Base-by-base conservation (phyloP, 441 rosid genomes). In the Bocquillonia castaneifolia region DNA sequence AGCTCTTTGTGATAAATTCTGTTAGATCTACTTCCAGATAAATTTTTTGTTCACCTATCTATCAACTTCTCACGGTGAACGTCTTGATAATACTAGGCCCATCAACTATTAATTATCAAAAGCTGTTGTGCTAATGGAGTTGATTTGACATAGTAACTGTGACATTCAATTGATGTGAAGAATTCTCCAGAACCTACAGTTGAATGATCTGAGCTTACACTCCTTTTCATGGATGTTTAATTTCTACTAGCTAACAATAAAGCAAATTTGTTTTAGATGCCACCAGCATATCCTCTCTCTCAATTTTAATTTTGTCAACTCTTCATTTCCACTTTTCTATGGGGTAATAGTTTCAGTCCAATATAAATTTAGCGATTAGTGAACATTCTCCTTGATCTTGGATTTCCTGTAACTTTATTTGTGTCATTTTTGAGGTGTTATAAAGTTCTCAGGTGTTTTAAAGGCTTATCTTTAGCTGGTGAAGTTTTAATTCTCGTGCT, bases 281-380 rank as follows among this genome's bases (percentile, higher is more conserved):
- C 28, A n/a, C 28, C 20, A 34, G 28, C 6, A 10, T 32, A n/a
- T 20, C 48, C 37, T 26, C 39, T 47, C 26, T 36, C 15, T 36
- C 37, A 20, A 51, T 8, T 28, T 17, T 58, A 50, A 51, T 34
- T 52, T 20, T 14, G 29, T 13, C 26, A n/a, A 42, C 0, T 68
- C 18, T 68, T 25, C n/a, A 18, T 69, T 37, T 37, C 18, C 63
- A 58, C 22, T 15, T n/a, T n/a, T n/a, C n/a, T n/a, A n/a, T n/a
- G n/a, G n/a, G n/a, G n/a, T n/a, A n/a, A n/a, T n/a, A n/a, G n/a
- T n/a, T n/a, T n/a, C n/a, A n/a, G n/a, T n/a, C n/a, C n/a, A n/a
- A n/a, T n/a, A n/a, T n/a, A 36, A 36, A 36, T 36, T 4, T 36
- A 36, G 40, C 9, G 4, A 36, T 3, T 36, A 3, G 40, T 36